Percentiles rank a stretch among this genome's conserved stretches.
phyloP scores from a whole-genome alignment of 805 yeast genomes.

The Wickerhamomyces hampshirensis region DNA sequence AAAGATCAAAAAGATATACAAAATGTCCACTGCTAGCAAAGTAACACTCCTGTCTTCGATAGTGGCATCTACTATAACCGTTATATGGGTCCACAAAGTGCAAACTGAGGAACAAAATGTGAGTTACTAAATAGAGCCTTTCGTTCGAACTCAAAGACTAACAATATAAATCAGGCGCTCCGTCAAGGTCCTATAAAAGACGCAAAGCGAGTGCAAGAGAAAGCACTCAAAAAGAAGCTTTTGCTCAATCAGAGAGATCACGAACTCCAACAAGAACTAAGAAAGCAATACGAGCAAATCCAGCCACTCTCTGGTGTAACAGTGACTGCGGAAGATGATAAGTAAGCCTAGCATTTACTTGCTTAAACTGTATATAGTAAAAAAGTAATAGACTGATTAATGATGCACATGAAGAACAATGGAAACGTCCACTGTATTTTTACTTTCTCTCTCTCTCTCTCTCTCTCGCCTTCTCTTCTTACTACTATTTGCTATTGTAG shows the following conservation, averaged over 20 bases:
- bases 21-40: constrained; percentile 79
- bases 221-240: constrained; percentile 27
- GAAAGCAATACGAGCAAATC: constrained; percentile 47
- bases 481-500: too few species aligned
- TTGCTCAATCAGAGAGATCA: constrained; percentile 58
- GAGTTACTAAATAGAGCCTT: constrained; percentile 19
- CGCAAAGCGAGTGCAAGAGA: constrained; percentile 44
- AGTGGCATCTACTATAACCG: constrained; percentile 51
- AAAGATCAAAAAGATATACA: too few species aligned
- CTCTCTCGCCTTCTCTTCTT: too few species aligned
- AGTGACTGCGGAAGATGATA: constrained; percentile 35
- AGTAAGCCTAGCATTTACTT: not conserved
- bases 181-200: constrained; percentile 85
- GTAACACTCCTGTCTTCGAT: constrained; percentile 61
- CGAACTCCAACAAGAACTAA: constrained; percentile 55
- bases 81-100: constrained; percentile 62
- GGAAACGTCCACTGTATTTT: not conserved
- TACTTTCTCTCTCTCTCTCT: too few species aligned
- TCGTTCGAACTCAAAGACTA: constrained; percentile 4
- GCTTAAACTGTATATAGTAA: not conserved
- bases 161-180: constrained; percentile 38
- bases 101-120: constrained; percentile 66
- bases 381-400: not conserved
- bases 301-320: constrained; percentile 63
- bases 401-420: too few species aligned